A percentile compares a stretch with the other conserved stretches of the same genome.
These are phyloP conservation scores for Alternaria consortialis DNA, from an alignment of 2,329 filamentous ascomycete species.

Conservation along the genomic window DNA sequence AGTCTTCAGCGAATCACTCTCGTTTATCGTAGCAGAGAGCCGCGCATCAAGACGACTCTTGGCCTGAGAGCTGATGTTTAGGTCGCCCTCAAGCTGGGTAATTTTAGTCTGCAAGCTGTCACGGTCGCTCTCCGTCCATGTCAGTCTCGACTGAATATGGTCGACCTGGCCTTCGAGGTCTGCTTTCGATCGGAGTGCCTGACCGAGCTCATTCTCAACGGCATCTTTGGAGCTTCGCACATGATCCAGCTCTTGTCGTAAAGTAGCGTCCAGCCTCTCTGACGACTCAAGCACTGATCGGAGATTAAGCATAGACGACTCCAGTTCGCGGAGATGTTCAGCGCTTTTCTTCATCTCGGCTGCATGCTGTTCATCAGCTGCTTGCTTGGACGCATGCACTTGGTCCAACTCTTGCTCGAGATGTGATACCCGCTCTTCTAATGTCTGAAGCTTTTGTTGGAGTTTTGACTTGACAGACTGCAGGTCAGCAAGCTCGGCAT, in stretches of 20 bases:
- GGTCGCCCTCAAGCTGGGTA: conserved; percentile 16
- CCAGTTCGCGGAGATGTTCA: conserved; percentile 35
- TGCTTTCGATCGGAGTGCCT: conserved; percentile 14
- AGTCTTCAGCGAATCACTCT: conserved; percentile 20
- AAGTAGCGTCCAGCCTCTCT: conserved; percentile 22
- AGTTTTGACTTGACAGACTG: conserved; percentile 31
- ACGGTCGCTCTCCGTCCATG: conserved; percentile 12
- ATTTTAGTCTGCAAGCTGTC: conserved; percentile 15
- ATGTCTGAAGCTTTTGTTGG: conserved; percentile 30
- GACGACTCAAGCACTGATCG: conserved; percentile 26
- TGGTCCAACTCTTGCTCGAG: conserved; percentile 33
- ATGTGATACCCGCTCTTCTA: conserved; percentile 27
- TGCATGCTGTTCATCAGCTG: conserved; percentile 21
- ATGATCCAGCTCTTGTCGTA: conserved; percentile 26
- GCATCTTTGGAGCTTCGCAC: conserved; percentile 21
- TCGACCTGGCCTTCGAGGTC: conserved; percentile 22
- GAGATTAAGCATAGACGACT: conserved; percentile 30
- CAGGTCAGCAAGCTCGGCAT: conserved; percentile 34
- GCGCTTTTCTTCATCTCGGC: conserved; percentile 24
- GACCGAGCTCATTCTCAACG: conserved; percentile 20
- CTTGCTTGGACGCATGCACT: conserved; percentile 22
- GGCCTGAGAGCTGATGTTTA: conserved; percentile 8
- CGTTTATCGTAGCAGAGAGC: conserved; percentile 19
- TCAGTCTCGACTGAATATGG: conserved; percentile 10
- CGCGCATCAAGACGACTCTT: conserved; percentile 16